Base-by-base conservation (phyloP, 129 eudicot species). In the Sambucus nigra region DNA sequence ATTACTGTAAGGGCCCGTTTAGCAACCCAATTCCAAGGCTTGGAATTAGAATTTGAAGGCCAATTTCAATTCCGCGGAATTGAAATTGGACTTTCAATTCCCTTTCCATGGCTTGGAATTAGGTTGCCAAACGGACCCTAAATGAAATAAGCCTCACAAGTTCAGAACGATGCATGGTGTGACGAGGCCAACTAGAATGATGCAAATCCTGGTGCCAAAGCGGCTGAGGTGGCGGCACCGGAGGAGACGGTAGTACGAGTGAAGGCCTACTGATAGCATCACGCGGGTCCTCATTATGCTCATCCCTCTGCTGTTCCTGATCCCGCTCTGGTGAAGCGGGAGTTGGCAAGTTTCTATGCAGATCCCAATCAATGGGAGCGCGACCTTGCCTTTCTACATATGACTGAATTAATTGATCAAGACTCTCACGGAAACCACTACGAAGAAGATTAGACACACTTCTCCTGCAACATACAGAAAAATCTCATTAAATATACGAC, bases 141-240 rank as follows among this genome's bases (percentile, higher is more conserved):
- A n/a, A n/a, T n/a, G n/a, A 16, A 20, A 31, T 47, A 0, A 27
- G 50, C 48, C 96, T 74, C 64, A 92, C 99, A 7, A 92, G 87
- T 67, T 92, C 96, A 26, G 99, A 74, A n/a, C 99, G 96, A 70
- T 86, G 96, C 77, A 79, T 71, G 73, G 61, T 69, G 66, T 80
- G 96, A 28, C 99, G 85, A 27, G 94, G 57, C 99, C 94, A 92
- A 19, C 82, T 88, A 51, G 99, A 67, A 60, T 92, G 87, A 74
- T 78, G 94, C 74, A 84, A 72, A 60, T 71, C 86, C 61, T 86
- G 99, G 64, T 86, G 99, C 99, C 99, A 92, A 31, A 86, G 73
- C 38, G 99, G 99, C 53, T 82, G 99, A 38, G 99, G 96, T 26
- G 96, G 99, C 29, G 99, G 99, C 60, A 75, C 86, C 9, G 99